Evolutionary conservation across 805 yeast species (phyloP), one percentile per base, ranked within the genome.

Genomic region (Metahyphopichia silvanorum): DNA sequence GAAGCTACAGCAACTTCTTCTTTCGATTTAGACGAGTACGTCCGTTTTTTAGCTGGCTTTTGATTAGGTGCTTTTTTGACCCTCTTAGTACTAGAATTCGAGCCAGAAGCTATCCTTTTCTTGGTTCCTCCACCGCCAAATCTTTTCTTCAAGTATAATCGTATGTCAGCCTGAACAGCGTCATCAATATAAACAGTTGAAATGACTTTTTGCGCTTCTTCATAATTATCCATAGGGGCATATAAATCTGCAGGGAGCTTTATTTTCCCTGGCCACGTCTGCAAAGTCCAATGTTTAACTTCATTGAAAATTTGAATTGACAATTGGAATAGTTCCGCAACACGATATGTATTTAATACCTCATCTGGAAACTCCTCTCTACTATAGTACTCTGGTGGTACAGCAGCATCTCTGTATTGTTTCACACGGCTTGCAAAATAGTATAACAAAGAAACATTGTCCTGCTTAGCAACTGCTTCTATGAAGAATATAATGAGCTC

Each of bases 221-320:
- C 59, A 2, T 74, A 51, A n/a, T 74, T 64, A 6, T 65, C 62
- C 67, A 82, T 76, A 1, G 84, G 76, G n/a, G 67, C 60, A 55
- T 72, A 86, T 6, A 85, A 51, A 49, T 87, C 96, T n/a, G 69
- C 57, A 0, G 91, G 81, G 13, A 87, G 54, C 13, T 76, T 74
- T 12, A 83, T 55, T 46, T 81, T 83, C 1, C 91, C 94, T 0
- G 95, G 94, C 78, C 89, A 88, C 0, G 88, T 78, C 16, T 80
- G 74, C 35, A 84, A 64, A 15, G 73, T 72, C 95, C 95, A 86
- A 27, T 67, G 69, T 45, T 71, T 78, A 16, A 58, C 47, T 16
- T 74, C 79, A 26, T 80, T 74, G 16, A 77, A 58, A 35, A 74
- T 77, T 34, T 79, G 73, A 28, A 87, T 66, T 5, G 77, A 60